Evolutionary conservation across 2,329 filamentous ascomycete species (phyloP).

Genomic region (Botrytis galanthina): DNA sequence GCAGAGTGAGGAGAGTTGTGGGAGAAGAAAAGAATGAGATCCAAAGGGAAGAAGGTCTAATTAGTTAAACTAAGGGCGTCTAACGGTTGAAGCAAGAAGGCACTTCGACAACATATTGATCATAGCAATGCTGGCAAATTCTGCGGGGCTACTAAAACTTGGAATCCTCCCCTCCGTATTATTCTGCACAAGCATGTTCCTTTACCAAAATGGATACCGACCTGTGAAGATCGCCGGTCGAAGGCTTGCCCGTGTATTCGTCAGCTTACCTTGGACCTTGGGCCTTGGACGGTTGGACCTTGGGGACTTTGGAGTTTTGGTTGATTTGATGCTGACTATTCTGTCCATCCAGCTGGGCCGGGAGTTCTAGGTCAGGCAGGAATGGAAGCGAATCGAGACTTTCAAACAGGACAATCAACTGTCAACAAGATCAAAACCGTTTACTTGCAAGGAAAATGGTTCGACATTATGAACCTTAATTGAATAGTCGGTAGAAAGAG

Average conservation of each 20-base stretch:
- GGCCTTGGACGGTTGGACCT: too few relatives aligned
- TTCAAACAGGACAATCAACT: not conserved
- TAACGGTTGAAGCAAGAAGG: not conserved
- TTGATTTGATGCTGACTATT: not conserved
- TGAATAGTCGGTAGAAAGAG: not conserved
- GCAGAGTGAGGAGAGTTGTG: not conserved
- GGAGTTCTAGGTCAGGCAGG: not conserved
- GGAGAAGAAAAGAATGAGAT: not conserved
- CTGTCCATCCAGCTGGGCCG: not conserved
- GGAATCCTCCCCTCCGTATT: not conserved
- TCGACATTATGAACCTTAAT: not conserved
- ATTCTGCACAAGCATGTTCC: not conserved
- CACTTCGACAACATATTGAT: not conserved
- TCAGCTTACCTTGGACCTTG: not conserved
- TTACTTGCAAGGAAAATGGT: not conserved
- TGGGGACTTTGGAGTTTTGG: not conserved
- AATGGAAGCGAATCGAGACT: not conserved
- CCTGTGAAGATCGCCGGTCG: not conserved
- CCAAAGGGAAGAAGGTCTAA: not conserved
- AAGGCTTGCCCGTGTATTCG: not conserved
- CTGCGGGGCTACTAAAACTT: not conserved
- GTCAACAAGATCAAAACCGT: not conserved
- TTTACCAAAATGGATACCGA: not conserved
- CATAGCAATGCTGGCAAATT: conserved; percentile 3
- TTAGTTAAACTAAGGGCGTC: not conserved